A percentile compares a stretch with the other conserved stretches of the same genome.
Evolutionary conservation across 2,329 filamentous ascomycete genomes (phyloP).

Genomic region (Aspergillus chevalieri): DNA sequence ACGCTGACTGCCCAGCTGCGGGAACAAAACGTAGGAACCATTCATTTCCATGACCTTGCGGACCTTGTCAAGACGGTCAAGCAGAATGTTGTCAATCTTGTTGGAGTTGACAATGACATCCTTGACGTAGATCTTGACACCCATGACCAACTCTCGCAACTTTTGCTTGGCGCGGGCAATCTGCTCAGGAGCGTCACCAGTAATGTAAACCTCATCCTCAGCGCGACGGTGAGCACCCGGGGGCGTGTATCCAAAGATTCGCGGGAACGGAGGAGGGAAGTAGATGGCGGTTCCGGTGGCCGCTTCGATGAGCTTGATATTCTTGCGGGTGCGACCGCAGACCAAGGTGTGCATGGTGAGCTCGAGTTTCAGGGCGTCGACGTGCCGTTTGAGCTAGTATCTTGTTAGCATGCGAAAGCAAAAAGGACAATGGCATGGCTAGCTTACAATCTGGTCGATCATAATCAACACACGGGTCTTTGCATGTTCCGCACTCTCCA

Average conservation of each 20-base stretch:
- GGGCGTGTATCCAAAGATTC: conserved; percentile 84
- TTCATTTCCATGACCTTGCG: conserved; percentile 97
- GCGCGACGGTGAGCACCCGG: conserved; percentile 73
- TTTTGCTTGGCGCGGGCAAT: conserved; percentile 87
- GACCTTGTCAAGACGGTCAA: conserved; percentile 89
- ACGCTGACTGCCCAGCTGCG: conserved; percentile 76
- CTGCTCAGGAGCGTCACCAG: conserved; percentile 75
- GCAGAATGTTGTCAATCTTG: conserved; percentile 91
- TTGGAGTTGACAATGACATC: conserved; percentile 82
- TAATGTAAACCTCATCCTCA: conserved; percentile 89
- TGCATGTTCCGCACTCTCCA: conserved; percentile 91
- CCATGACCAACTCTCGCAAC: conserved; percentile 75
- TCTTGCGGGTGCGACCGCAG: conserved; percentile 89
- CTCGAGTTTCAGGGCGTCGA: conserved; percentile 77
- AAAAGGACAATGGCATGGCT: no score
- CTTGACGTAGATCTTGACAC: conserved; percentile 81
- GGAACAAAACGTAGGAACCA: conserved; percentile 90
- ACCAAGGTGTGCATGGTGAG: conserved; percentile 84
- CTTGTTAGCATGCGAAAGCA: conserved; percentile 12
- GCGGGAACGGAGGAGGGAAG: conserved; percentile 89
- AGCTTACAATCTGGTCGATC: conserved; percentile 79
- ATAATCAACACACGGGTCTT: conserved; percentile 95
- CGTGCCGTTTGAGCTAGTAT: conserved; percentile 48
- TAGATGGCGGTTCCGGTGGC: conserved; percentile 95
- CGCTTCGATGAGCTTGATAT: conserved; percentile 96